Evolutionary conservation across 441 rosid species (phyloP).

Genomic region (Bruguiera hainesii): DNA sequence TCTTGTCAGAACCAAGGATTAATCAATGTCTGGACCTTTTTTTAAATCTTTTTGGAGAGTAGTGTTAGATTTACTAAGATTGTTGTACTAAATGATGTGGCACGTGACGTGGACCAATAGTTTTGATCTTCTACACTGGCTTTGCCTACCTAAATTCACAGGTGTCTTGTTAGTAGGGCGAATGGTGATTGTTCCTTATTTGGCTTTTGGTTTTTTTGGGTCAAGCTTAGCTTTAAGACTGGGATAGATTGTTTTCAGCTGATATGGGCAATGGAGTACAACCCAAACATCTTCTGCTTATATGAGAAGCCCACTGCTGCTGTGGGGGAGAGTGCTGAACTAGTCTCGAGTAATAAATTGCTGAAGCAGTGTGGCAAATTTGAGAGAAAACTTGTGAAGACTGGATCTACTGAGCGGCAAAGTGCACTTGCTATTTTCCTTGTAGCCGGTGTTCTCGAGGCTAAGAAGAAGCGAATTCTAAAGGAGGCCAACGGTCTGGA

Average conservation of each 20-base stretch:
- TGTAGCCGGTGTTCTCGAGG: conserved; percentile 84
- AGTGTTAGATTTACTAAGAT: no score
- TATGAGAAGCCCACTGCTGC: conserved; percentile 41
- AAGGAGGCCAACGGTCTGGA: conserved; percentile 85
- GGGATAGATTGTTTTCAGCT: conserved; percentile 54
- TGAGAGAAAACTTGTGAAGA: conserved; percentile 54
- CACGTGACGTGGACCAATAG: no score
- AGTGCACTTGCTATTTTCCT: conserved; percentile 68
- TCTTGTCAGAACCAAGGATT: conserved; percentile 5
- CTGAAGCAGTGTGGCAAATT: conserved; percentile 81
- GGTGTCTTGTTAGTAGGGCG: no score
- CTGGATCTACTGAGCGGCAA: conserved; percentile 41
- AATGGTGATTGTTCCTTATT: background rate
- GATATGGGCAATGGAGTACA: conserved; percentile 99
- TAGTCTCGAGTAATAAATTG: conserved; percentile 35
- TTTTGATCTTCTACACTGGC: no score
- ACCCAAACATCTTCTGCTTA: conserved; percentile 63
- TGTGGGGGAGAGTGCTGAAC: conserved; percentile 19
- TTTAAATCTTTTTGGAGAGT: no score
- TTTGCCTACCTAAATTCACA: no score
- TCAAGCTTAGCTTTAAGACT: conserved; percentile 27
- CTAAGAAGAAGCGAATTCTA: conserved; percentile 71
- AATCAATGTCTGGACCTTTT: no score
- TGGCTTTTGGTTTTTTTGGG: background rate
- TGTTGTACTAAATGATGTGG: no score